Conservation (phyloP, 2,329 filamentous ascomycete species). For the Sclerotinia borealis region DNA sequence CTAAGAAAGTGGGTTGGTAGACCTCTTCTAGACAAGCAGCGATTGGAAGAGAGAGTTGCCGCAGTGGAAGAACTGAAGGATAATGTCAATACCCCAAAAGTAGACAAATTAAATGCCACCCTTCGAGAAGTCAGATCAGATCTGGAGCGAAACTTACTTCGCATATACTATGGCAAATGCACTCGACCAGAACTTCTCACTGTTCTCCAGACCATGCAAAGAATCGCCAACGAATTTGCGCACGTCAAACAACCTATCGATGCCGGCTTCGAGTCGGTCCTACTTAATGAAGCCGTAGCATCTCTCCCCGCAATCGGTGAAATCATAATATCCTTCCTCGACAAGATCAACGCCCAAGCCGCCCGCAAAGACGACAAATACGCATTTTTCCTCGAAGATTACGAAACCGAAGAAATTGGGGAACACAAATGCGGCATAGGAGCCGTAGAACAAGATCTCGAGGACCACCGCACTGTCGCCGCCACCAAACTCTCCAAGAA, state of each 20-base stretch:
- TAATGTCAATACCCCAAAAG: constrained; percentile 56
- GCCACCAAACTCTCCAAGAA: constrained; percentile 67
- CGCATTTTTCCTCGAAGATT: constrained; percentile 78
- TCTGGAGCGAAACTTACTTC: constrained; percentile 85
- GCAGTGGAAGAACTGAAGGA: constrained; percentile 83
- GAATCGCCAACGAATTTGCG: constrained; percentile 70
- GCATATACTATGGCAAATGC: constrained; percentile 97
- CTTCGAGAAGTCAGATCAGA: constrained; percentile 69
- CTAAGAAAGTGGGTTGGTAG: constrained; percentile 93
- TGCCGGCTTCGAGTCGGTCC: constrained; percentile 63
- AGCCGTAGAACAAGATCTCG: constrained; percentile 83
- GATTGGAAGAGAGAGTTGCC: constrained; percentile 70
- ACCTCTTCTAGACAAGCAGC: constrained; percentile 69
- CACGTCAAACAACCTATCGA: constrained; percentile 58
- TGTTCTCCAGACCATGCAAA: constrained; percentile 79
- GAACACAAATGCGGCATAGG: constrained; percentile 87
- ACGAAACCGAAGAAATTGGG: constrained; percentile 83
- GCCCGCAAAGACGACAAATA: constrained; percentile 90
- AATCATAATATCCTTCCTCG: constrained; percentile 67
- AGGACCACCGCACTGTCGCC: constrained; percentile 66
- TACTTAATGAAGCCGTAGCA: constrained; percentile 66
- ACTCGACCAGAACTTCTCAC: constrained; percentile 80
- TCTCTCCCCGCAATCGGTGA: constrained; percentile 71
- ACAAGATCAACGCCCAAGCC: constrained; percentile 78
- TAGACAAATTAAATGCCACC: constrained; percentile 69